Conservation (phyloP, 2,329 filamentous ascomycete genomes). For the Fusarium sublunatum region DNA sequence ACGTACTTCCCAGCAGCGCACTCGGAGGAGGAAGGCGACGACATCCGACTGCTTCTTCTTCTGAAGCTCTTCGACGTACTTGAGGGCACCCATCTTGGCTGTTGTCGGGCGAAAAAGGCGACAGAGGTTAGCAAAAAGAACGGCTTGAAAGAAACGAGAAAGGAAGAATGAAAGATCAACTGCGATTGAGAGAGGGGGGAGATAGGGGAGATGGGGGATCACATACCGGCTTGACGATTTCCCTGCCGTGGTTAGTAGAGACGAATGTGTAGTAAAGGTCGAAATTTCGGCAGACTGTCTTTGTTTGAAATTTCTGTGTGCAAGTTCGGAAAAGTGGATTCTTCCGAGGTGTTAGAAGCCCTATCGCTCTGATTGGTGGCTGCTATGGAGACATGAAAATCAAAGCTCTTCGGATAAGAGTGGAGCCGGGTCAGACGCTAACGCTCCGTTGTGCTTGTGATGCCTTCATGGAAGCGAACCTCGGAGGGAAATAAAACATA, state of each 20-base stretch:
- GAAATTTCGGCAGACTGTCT: no score
- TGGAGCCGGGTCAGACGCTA: no score
- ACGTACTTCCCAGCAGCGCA: slow-evolving; percentile 99
- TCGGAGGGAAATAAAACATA: no score
- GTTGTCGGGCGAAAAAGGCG: slow-evolving; percentile 36
- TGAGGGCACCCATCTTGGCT: slow-evolving; percentile 98
- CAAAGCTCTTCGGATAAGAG: no score
- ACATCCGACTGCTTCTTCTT: slow-evolving; percentile 99
- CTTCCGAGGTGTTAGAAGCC: no score
- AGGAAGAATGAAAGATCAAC: background rate
- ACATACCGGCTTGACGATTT: slow-evolving; percentile 54
- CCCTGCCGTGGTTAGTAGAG: slow-evolving; percentile 54
- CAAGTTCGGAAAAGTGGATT: no score
- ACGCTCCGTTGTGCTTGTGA: no score
- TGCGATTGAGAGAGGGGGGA: slow-evolving; percentile 4
- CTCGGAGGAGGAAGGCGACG: slow-evolving; percentile 99
- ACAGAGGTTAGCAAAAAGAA: slow-evolving; percentile 44
- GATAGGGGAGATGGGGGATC: slow-evolving; percentile 5
- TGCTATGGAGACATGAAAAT: no score
- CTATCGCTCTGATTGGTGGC: no score
- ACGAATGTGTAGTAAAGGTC: slow-evolving; percentile 42
- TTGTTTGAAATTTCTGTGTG: no score
- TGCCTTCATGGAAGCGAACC: no score
- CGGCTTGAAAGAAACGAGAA: slow-evolving; percentile 2
- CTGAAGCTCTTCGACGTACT: slow-evolving; percentile 99